Evolutionary conservation across 768 basidiomycete species (phyloP), one percentile per base, ranked within the genome.

Genomic region (Serendipita vermifera): DNA sequence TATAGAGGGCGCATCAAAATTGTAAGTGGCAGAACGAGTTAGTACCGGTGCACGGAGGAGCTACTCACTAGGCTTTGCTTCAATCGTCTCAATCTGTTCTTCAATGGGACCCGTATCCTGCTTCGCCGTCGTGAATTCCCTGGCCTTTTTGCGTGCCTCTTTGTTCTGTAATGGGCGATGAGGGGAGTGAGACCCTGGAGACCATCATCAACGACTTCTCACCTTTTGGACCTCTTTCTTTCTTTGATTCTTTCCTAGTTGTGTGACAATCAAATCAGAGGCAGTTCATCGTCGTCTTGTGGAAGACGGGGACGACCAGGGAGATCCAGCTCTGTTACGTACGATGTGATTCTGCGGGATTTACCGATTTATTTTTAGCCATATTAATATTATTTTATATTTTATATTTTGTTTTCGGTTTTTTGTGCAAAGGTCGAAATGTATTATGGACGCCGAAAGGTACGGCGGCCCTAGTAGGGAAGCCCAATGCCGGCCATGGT

Each of bases 171-270:
- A n/a, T 14, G 17, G 4, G 38, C 3, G 17, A 13, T 27, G 13
- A 33, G 9, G 15, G 27, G 22, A 57, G 55, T 20, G 7, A 15
- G 29, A 26, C 22, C 17, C 51, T 7, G 36, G 41, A 81, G 69
- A 69, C 24, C 2, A 33, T 75, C 54, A 62, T 56, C 54, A 55
- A 55, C 55, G 32, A 54, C 38, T 57, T 60, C 79, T 62, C 70
- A 83, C 91, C 83, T 91, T 94, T 73, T 94, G 94, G 39, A 97
- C 73, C 67, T 99, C 94, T 67, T 92, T 97, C 69, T 91, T 92
- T 58, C 89, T 77, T 66, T 83, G 84, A 2, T 88, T 82, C 71
- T 98, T 98, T 56, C 92, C 92, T 96, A 27, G 40, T 2, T 41
- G 54, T 61, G 24, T 53, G 32, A n/a, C 3, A 38, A 14, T 3